These are phyloP conservation scores for Cyclotella distinguenda DNA, from an alignment of 108 stramenopile species.

Conservation along the genomic window DNA sequence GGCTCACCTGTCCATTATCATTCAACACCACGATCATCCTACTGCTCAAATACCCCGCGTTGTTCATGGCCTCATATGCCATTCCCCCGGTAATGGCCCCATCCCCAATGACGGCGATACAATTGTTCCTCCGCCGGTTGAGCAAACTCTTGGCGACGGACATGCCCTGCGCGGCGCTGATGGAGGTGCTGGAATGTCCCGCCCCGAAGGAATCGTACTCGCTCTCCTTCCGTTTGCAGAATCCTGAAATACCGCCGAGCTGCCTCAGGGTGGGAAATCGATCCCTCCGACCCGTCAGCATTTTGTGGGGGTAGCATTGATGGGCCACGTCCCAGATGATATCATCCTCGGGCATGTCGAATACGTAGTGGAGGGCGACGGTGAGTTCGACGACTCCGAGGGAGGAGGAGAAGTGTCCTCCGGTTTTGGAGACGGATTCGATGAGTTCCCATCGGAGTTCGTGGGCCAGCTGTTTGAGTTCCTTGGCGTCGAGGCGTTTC, in stretches of 20 bases:
- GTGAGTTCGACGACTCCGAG: conserved; percentile 96
- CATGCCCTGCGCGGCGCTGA: conserved; percentile 95
- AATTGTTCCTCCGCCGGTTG: conserved; percentile 89
- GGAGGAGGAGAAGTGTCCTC: conserved; percentile 92
- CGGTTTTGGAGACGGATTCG: conserved; percentile 94
- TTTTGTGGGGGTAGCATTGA: conserved; percentile 98
- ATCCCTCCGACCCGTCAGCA: conserved; percentile 90
- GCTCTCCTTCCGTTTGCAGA: conserved; percentile 93
- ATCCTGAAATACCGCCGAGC: conserved; percentile 90
- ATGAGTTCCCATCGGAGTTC: conserved; percentile 94
- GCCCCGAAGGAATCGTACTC: conserved; percentile 97
- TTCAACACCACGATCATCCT: conserved; percentile 96
- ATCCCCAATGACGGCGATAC: conserved; percentile 97
- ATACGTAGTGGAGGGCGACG: conserved; percentile 96
- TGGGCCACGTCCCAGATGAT: conserved; percentile 99
- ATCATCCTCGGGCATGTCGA: conserved; percentile 96
- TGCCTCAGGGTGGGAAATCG: conserved; percentile 85
- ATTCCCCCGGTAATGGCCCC: conserved; percentile 98
- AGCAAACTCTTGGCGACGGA: conserved; percentile 87
- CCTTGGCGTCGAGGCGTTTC: conserved; percentile 81
- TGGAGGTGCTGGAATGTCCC: conserved; percentile 92
- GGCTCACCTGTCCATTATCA: conserved; percentile 97
- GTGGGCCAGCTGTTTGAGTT: conserved; percentile 93
- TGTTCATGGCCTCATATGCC: conserved; percentile 99
- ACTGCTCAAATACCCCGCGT: conserved; percentile 88